These are phyloP conservation scores for Kodamaea sp. DNA, from an alignment of 1,139 yeast genomes.

Conservation along the genomic window DNA sequence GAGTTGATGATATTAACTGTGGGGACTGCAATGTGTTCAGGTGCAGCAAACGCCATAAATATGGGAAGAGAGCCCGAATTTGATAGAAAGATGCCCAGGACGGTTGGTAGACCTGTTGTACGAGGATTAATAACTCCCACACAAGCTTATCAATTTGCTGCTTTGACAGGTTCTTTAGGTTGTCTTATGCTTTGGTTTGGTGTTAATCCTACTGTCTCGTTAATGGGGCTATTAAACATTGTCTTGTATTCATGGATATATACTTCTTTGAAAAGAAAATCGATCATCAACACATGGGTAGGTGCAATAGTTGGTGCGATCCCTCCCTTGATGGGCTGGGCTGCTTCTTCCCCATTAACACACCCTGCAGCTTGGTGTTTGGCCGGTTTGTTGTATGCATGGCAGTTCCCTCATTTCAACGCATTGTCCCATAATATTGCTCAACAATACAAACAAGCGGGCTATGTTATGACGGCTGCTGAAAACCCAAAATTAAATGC, in stretches of 20 bases:
- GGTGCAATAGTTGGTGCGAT: slow-evolving; percentile 98
- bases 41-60: slow-evolving; percentile 93
- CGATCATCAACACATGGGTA: slow-evolving; percentile 93
- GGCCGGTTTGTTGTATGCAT: slow-evolving; percentile 85
- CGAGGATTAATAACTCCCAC: slow-evolving; percentile 70
- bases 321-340: slow-evolving; percentile 99
- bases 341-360: slow-evolving; percentile 75
- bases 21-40: slow-evolving; percentile 87
- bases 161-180: slow-evolving; percentile 67
- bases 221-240: slow-evolving; percentile 73
- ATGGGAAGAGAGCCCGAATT: slow-evolving; percentile 95
- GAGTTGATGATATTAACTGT: slow-evolving; percentile 68
- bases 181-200: slow-evolving; percentile 67
- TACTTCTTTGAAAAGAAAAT: slow-evolving; percentile 82
- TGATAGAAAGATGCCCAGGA: slow-evolving; percentile 85
- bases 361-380: slow-evolving; percentile 96
- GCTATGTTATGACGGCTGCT: slow-evolving; percentile 95
- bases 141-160: slow-evolving; percentile 82
- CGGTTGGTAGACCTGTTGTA: slow-evolving; percentile 87
- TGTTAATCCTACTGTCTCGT: slow-evolving; percentile 81
- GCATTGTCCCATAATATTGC: slow-evolving; percentile 85
- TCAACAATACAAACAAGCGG: slow-evolving; percentile 85
- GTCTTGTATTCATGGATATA: slow-evolving; percentile 83
- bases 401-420: slow-evolving; percentile 99
- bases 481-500: slow-evolving; percentile 91